phyloP scores from a whole-genome alignment of 805 yeast species.

The Maudiozyma turicensis region DNA sequence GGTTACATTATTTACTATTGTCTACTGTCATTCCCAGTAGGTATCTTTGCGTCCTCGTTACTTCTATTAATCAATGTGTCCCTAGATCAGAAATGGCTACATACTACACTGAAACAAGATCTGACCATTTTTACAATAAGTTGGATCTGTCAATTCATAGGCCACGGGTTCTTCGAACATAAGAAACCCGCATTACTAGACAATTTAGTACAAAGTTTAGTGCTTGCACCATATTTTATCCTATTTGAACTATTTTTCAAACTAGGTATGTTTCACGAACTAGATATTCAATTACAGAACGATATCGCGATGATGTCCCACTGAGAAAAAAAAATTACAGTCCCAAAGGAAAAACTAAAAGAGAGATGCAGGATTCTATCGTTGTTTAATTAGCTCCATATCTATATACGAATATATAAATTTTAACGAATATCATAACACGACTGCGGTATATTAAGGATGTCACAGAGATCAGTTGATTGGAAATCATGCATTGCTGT shows the following conservation, averaged over 20 bases:
- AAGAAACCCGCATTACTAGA: constrained; percentile 84
- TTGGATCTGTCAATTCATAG: constrained; percentile 82
- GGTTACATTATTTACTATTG: constrained; percentile 51
- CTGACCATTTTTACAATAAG: constrained; percentile 38
- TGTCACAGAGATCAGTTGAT: not conserved
- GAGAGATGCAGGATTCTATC: no score
- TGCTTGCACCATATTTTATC: constrained; percentile 87
- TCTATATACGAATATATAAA: not conserved
- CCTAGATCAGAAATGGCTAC: constrained; percentile 13
- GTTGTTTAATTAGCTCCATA: not conserved
- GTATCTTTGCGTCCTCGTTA: constrained; percentile 35
- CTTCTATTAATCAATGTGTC: constrained; percentile 28
- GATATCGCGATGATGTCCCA: constrained; percentile 2
- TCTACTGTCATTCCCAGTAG: constrained; percentile 43
- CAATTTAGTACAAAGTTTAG: constrained; percentile 72
- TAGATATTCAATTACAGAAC: constrained; percentile 1
- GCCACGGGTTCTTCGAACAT: constrained; percentile 75
- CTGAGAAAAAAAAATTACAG: not conserved
- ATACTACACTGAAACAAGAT: constrained; percentile 6
- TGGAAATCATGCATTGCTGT: not conserved
- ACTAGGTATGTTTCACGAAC: constrained; percentile 49
- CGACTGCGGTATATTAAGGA: not conserved
- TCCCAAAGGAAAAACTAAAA: not conserved
- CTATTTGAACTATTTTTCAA: constrained; percentile 63
- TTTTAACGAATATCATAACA: not conserved